phyloP scores from a whole-genome alignment of 2,329 filamentous ascomycete species.

The Myriosclerotinia scirpicola region DNA sequence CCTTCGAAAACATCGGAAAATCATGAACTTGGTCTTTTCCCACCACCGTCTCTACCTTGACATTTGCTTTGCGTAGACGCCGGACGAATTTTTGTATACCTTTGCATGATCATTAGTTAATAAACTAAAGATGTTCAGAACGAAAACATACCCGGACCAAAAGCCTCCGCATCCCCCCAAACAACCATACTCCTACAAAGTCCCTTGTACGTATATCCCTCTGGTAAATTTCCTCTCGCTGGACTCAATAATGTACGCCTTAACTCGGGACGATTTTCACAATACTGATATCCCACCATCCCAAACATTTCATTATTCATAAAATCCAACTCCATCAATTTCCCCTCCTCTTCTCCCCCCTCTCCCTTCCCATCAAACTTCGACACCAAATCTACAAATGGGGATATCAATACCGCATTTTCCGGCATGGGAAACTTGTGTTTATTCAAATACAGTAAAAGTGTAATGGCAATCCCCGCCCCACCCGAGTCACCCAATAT shows the following conservation, averaged over 20 bases:
- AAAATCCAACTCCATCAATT: not conserved
- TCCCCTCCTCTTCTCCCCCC: not conserved
- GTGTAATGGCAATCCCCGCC: not conserved
- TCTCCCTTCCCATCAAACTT: not conserved
- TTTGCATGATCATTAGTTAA: not conserved
- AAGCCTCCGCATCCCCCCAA: not conserved
- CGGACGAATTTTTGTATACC: not conserved
- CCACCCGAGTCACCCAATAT: slow-evolving; percentile 3
- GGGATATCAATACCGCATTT: slow-evolving; percentile 3
- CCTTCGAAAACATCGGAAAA: not conserved
- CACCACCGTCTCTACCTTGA: not conserved
- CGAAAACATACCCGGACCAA: not conserved
- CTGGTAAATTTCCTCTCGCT: not conserved
- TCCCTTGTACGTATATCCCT: not conserved
- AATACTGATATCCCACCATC: slow-evolving; percentile 1
- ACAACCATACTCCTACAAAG: slow-evolving; percentile 7
- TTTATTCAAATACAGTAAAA: not conserved
- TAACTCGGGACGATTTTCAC: slow-evolving; percentile 1
- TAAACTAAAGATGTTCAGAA: not conserved
- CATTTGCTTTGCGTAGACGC: not conserved
- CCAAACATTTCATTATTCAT: not conserved
- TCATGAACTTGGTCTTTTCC: slow-evolving; percentile 7
- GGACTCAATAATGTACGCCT: not conserved
- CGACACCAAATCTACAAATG: not conserved
- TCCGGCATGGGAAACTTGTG: not conserved